phyloP scores from a whole-genome alignment of 2,329 filamentous ascomycete genomes.

The Pestalotiopsis sp. region DNA sequence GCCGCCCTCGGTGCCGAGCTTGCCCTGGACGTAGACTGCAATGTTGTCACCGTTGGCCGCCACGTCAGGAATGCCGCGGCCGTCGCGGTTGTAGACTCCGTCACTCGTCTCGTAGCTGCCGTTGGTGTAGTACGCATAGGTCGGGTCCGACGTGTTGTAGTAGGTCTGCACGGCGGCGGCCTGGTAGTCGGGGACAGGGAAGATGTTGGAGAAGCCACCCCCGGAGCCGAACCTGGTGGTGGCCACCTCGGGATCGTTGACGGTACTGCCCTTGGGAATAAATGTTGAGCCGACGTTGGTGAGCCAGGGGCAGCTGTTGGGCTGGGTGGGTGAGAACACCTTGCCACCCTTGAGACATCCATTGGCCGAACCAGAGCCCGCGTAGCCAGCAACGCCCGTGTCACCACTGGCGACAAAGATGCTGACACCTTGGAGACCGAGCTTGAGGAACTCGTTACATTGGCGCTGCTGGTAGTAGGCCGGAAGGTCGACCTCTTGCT shows the following conservation, averaged over 20 bases:
- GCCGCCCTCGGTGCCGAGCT: slow-evolving; percentile 41
- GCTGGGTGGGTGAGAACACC: slow-evolving; percentile 45
- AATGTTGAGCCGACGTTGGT: slow-evolving; percentile 41
- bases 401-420: slow-evolving; percentile 15
- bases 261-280: slow-evolving; percentile 2
- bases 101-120: slow-evolving; percentile 33
- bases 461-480: slow-evolving; percentile 49
- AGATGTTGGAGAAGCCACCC: slow-evolving; percentile 46
- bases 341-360: slow-evolving; percentile 18
- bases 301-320: slow-evolving; percentile 49
- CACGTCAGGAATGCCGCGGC: slow-evolving; percentile 40
- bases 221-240: slow-evolving; percentile 31
- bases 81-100: slow-evolving; percentile 34
- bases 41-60: slow-evolving; percentile 43
- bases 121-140: slow-evolving; percentile 14
- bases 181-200: slow-evolving; percentile 42
- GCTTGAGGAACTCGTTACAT: slow-evolving; percentile 54
- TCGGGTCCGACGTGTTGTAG: slow-evolving; percentile 28
- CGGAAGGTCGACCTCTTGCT: slow-evolving; percentile 50
- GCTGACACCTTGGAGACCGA: slow-evolving; percentile 24
- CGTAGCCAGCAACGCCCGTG: slow-evolving; percentile 11
- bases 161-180: slow-evolving; percentile 38
- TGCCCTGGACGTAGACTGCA: slow-evolving; percentile 25
- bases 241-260: slow-evolving; percentile 21
- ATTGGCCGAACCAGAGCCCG: slow-evolving; percentile 20